A percentile compares a stretch with the other conserved stretches of the same genome.
These are phyloP conservation scores for Teunomyces kruisii DNA, from an alignment of 805 yeast genomes.

Conservation along the genomic window DNA sequence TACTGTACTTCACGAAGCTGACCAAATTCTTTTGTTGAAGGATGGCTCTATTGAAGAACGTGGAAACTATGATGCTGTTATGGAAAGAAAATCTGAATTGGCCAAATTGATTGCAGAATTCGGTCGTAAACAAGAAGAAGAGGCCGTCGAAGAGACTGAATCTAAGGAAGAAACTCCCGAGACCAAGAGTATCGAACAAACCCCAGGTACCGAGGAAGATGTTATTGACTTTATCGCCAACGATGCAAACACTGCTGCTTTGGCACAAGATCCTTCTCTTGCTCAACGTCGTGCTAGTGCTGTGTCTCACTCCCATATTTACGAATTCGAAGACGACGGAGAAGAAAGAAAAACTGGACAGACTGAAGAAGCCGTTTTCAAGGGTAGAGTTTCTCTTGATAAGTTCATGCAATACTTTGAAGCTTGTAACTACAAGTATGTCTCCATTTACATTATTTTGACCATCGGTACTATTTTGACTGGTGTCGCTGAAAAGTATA, in stretches of 20 bases:
- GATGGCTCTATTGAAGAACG: conserved; percentile 31
- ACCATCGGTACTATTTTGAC: conserved; percentile 30
- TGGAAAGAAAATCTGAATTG: conserved; percentile 19
- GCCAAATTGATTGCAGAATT: conserved; percentile 23
- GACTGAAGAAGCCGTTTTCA: conserved; percentile 42
- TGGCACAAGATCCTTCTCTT: not conserved
- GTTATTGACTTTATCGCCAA: conserved; percentile 6
- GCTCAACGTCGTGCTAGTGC: conserved; percentile 19
- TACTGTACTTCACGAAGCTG: conserved; percentile 34
- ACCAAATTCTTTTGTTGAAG: conserved; percentile 30
- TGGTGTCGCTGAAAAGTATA: conserved; percentile 51
- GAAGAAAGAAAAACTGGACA: conserved; percentile 13
- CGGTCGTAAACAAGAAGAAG: conserved; percentile 11
- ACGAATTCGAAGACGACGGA: conserved; percentile 19
- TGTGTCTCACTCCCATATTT: conserved; percentile 23
- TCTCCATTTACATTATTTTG: conserved; percentile 40
- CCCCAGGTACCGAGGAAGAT: not conserved
- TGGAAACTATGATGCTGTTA: conserved; percentile 21
- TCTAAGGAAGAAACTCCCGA: not conserved
- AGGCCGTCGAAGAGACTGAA: conserved; percentile 7
- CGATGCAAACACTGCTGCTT: conserved; percentile 4
- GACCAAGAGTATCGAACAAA: not conserved
- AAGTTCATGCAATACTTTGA: conserved; percentile 55
- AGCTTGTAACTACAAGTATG: conserved; percentile 44
- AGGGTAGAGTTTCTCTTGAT: conserved; percentile 56